These are phyloP conservation scores for Trichoderma atrobrunneum DNA, from an alignment of 2,329 filamentous ascomycete species.

Conservation along the genomic window DNA sequence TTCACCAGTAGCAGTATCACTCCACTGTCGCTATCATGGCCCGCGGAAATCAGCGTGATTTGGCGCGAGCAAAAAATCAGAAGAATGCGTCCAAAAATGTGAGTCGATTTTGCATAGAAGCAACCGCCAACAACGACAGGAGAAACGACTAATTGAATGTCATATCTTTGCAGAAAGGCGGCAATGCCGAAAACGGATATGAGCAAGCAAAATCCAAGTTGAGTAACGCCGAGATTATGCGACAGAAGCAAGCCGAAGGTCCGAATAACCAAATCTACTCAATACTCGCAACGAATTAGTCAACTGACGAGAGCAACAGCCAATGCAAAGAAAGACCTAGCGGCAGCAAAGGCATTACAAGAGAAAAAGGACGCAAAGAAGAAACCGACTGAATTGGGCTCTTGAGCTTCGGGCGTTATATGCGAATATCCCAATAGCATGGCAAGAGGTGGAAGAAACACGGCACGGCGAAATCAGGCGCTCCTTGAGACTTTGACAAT, in stretches of 20 bases:
- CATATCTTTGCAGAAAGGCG: neutral
- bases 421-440: neutral
- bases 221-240: constrained; percentile 6
- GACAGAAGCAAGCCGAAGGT: constrained; percentile 8
- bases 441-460: neutral
- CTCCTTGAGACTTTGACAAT: constrained; percentile 1
- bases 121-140: too few species aligned
- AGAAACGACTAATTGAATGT: neutral
- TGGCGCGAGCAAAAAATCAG: constrained; percentile 82
- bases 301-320: neutral
- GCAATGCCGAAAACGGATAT: neutral
- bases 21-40: constrained; percentile 68
- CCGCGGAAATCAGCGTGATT: constrained; percentile 93
- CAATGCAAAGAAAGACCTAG: neutral
- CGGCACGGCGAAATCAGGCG: constrained; percentile 17
- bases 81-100: constrained; percentile 42
- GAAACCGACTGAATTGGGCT: neutral
- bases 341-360: neutral
- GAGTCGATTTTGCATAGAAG: neutral
- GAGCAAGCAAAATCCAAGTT: neutral
- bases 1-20: neutral
- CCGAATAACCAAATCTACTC: neutral
- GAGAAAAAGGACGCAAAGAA: neutral
- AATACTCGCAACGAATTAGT: neutral
- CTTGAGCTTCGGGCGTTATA: neutral